These are phyloP conservation scores for Massariosphaeria phaeospora DNA, from an alignment of 495 filamentous ascomycete species.

Conservation along the genomic window DNA sequence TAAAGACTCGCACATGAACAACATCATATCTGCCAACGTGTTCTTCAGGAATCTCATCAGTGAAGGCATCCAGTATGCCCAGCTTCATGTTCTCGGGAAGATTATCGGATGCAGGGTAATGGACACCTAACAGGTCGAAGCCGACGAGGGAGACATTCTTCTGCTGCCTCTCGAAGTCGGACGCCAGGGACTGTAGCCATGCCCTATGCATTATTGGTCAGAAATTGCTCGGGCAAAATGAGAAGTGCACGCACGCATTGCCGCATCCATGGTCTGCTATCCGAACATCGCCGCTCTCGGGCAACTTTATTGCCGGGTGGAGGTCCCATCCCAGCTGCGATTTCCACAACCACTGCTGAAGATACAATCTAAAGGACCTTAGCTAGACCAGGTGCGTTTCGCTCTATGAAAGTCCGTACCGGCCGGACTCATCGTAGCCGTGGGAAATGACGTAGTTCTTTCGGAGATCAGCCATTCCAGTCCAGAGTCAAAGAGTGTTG, in stretches of 20 bases:
- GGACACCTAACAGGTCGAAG: not conserved
- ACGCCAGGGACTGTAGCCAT: constrained; percentile 4
- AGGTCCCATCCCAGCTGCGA: constrained; percentile 6
- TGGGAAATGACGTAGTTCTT: constrained; percentile 8
- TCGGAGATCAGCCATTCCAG: not conserved
- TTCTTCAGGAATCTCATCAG: constrained; percentile 1
- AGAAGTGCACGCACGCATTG: constrained; percentile 5
- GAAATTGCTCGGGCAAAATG: not conserved
- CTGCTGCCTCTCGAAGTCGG: not conserved
- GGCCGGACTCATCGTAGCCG: constrained; percentile 3
- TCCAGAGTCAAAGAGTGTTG: not conserved
- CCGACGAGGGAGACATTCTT: not conserved
- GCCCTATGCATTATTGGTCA: no score
- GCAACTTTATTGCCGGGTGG: constrained; percentile 6
- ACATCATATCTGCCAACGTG: constrained; percentile 8
- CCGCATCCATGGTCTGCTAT: constrained; percentile 14
- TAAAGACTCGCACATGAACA: constrained; percentile 17
- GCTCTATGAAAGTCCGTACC: not conserved
- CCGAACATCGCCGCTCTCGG: not conserved
- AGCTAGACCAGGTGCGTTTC: not conserved
- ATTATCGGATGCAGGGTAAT: constrained; percentile 1
- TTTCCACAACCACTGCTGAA: constrained; percentile 18
- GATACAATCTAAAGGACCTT: not conserved
- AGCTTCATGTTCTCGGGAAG: not conserved
- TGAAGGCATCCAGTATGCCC: constrained; percentile 4